Percentiles rank a stretch among this genome's conserved stretches.
Conservation (phyloP, 306 rosid species). For the Glycine latifolia region DNA sequence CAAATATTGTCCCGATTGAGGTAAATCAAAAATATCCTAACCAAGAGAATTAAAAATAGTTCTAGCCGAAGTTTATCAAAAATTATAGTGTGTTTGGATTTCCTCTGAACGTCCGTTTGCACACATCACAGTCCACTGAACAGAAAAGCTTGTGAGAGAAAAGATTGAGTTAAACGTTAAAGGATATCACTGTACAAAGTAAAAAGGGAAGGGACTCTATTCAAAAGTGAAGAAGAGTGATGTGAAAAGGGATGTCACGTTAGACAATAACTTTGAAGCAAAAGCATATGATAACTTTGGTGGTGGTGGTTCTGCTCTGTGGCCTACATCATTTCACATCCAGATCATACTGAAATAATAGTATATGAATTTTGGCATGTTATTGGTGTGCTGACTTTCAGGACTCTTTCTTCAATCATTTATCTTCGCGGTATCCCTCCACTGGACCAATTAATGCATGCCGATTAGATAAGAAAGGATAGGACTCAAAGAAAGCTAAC, state of each 20-base stretch:
- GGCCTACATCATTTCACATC: constrained; percentile 31
- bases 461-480: background rate
- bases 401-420: background rate
- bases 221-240: background rate
- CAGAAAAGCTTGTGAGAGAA: too few relatives aligned
- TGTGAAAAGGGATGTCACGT: background rate
- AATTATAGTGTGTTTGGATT: too few relatives aligned
- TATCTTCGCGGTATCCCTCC: background rate
- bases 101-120: too few relatives aligned
- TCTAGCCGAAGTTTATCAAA: too few relatives aligned
- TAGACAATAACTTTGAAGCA: background rate
- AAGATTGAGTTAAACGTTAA: too few relatives aligned
- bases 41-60: too few relatives aligned
- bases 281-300: background rate
- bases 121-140: too few relatives aligned
- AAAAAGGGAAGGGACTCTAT: too few relatives aligned
- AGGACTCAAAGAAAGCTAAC: background rate
- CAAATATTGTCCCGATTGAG: too few relatives aligned
- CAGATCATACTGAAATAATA: constrained; percentile 14
- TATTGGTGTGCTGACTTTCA: background rate
- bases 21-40: too few relatives aligned
- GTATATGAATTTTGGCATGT: constrained; percentile 33
- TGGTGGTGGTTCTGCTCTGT: background rate
- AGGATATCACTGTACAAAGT: too few relatives aligned
- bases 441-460: background rate